Evolutionary conservation across 805 yeast genomes (phyloP).

Genomic region (Suhomyces kilbournensis): DNA sequence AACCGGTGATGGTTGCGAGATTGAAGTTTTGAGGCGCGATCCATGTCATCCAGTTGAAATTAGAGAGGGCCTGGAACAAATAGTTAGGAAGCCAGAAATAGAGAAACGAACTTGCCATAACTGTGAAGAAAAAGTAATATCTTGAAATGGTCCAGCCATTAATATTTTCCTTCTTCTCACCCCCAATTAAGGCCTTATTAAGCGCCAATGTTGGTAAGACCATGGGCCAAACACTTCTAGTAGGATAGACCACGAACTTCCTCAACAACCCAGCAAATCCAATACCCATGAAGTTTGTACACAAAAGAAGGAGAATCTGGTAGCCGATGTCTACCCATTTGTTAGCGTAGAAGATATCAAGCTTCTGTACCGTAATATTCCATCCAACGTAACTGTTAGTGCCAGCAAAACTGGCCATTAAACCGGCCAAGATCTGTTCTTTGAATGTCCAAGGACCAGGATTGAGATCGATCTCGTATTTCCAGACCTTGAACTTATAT

Average conservation of each 20-base stretch:
- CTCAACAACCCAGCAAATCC: constrained; percentile 17
- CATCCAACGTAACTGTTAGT: constrained; percentile 25
- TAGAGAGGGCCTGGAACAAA: constrained; percentile 39
- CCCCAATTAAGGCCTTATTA: constrained; percentile 27
- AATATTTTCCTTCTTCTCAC: constrained; percentile 25
- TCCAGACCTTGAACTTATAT: constrained; percentile 13
- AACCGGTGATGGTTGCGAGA: constrained; percentile 49
- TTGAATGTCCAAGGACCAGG: constrained; percentile 65
- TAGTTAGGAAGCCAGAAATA: constrained; percentile 45
- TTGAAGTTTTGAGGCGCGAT: constrained; percentile 49
- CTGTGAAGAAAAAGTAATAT: constrained; percentile 22
- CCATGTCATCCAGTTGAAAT: constrained; percentile 59
- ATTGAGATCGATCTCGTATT: constrained; percentile 30
- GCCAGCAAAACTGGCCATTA: constrained; percentile 35
- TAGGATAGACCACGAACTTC: constrained; percentile 25
- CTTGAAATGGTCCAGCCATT: constrained; percentile 31
- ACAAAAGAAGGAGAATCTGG: constrained; percentile 12
- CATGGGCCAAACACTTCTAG: constrained; percentile 27
- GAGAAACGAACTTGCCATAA: constrained; percentile 15
- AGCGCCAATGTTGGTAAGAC: constrained; percentile 29
- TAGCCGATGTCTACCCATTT: constrained; percentile 20
- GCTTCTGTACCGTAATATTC: constrained; percentile 21
- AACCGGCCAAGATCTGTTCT: constrained; percentile 64
- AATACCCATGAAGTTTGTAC: constrained; percentile 16
- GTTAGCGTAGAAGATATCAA: constrained; percentile 23